A percentile compares a stretch with the other conserved stretches of the same genome.
Evolutionary conservation across 2,329 filamentous ascomycete genomes (phyloP).

Genomic region (Colletotrichum euphorbiae): DNA sequence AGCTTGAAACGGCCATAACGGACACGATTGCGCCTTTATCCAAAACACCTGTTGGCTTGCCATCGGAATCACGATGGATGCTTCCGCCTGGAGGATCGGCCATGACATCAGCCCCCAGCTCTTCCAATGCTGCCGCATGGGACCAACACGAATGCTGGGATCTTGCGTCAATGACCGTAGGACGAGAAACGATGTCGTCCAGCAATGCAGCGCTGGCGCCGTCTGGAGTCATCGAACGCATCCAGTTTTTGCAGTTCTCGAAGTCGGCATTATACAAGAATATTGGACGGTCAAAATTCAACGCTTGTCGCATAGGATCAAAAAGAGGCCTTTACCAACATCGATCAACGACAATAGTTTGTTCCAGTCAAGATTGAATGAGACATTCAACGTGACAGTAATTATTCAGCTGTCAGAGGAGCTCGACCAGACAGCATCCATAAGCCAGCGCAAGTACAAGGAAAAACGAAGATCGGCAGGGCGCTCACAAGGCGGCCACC

Average conservation of each 20-base stretch:
- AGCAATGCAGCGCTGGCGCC: conserved; percentile 54
- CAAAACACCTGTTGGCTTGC: conserved; percentile 54
- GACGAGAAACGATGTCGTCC: conserved; percentile 56
- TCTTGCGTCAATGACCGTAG: conserved; percentile 58
- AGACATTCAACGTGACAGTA: too few species aligned
- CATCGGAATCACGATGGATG: conserved; percentile 53
- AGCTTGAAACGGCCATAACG: too few species aligned
- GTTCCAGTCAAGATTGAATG: too few species aligned
- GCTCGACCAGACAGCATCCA: too few species aligned
- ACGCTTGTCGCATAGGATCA: too few species aligned
- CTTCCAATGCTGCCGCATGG: conserved; percentile 55
- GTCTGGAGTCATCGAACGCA: conserved; percentile 56
- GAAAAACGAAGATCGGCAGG: too few species aligned
- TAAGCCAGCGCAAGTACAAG: too few species aligned
- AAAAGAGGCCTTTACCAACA: too few species aligned
- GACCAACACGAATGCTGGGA: conserved; percentile 60
- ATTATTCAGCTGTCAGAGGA: too few species aligned
- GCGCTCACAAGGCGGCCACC: too few species aligned
- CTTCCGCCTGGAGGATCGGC: conserved; percentile 55
- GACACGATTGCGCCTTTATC: conserved; percentile 56
- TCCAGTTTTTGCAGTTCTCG: conserved; percentile 54
- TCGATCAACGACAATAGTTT: too few species aligned
- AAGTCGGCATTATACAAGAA: conserved; percentile 37
- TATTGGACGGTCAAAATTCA: too few species aligned
- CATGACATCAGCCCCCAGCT: conserved; percentile 53